Percentiles rank a stretch among this genome's conserved stretches.
phyloP scores from a whole-genome alignment of 352 stramenopile genomes.

The Phytopythium chamaehyphon region DNA sequence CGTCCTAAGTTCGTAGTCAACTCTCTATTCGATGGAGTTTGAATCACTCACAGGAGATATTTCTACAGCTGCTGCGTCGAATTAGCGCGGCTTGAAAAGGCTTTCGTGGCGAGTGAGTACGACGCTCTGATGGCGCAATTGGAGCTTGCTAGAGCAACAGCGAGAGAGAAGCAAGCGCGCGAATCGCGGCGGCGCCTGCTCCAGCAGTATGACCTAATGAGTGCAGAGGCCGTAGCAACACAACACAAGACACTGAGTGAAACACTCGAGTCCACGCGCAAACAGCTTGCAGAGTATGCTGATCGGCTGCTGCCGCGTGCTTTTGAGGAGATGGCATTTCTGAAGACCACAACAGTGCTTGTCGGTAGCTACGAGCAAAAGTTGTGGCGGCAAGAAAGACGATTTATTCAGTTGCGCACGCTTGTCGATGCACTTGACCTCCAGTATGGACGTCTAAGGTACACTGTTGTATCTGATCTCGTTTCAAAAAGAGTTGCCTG shows the following conservation, averaged over 20 bases:
- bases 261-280: conserved; percentile 17
- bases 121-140: conserved; percentile 30
- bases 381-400: conserved; percentile 37
- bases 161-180: conserved; percentile 12
- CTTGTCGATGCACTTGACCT: conserved; percentile 31
- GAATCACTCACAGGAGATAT: neutral
- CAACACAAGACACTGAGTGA: conserved; percentile 8
- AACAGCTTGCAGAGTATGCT: conserved; percentile 19
- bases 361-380: conserved; percentile 46
- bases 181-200: conserved; percentile 14
- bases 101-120: conserved; percentile 24
- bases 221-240: conserved; percentile 4
- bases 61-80: conserved; percentile 26
- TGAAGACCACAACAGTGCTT: conserved; percentile 32
- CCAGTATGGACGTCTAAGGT: conserved; percentile 34
- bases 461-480: neutral
- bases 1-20: neutral
- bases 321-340: conserved; percentile 32
- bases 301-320: conserved; percentile 10
- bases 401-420: conserved; percentile 24
- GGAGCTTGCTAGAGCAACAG: conserved; percentile 21
- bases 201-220: conserved; percentile 43
- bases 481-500: neutral
- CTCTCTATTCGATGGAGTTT: neutral
- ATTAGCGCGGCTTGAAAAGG: conserved; percentile 27